phyloP scores from a whole-genome alignment of 352 stramenopile genomes.

The Pythium aquatile region DNA sequence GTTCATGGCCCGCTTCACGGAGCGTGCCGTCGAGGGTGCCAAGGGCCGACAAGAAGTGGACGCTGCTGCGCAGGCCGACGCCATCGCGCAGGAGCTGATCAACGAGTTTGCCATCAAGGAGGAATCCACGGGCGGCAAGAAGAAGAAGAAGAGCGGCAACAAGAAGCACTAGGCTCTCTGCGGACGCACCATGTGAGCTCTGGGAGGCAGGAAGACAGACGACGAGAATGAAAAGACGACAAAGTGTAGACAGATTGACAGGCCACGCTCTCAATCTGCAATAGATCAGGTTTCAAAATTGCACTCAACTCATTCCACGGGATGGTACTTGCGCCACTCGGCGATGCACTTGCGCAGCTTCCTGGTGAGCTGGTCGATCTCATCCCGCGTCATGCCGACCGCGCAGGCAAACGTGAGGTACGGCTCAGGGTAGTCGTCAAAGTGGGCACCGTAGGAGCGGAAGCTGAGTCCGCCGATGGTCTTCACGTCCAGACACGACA shows the following conservation, averaged over 20 bases:
- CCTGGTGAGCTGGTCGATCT: constrained; percentile 92
- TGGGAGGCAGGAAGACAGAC: background rate
- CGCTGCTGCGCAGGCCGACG: constrained; percentile 69
- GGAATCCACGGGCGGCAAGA: constrained; percentile 42
- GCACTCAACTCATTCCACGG: background rate
- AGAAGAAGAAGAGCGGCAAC: constrained; percentile 65
- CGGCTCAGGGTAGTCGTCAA: constrained; percentile 78
- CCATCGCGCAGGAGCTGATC: constrained; percentile 70
- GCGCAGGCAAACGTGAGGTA: constrained; percentile 98
- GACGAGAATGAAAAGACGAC: background rate
- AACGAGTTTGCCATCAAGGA: constrained; percentile 78
- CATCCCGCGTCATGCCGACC: constrained; percentile 89
- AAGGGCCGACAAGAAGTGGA: constrained; percentile 81
- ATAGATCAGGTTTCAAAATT: constrained; percentile 4
- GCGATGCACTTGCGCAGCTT: constrained; percentile 91
- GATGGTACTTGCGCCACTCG: constrained; percentile 68
- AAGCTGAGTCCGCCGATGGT: constrained; percentile 91
- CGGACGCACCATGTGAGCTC: background rate
- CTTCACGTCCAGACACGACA: constrained; percentile 85
- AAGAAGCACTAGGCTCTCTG: constrained; percentile 66
- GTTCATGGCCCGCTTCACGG: constrained; percentile 87
- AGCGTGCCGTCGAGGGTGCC: constrained; percentile 83
- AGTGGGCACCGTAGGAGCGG: constrained; percentile 92
- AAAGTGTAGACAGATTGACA: constrained; percentile 5
- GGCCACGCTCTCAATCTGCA: background rate